Conservation (phyloP, 257 asterid species). For the Petunia axillaris region DNA sequence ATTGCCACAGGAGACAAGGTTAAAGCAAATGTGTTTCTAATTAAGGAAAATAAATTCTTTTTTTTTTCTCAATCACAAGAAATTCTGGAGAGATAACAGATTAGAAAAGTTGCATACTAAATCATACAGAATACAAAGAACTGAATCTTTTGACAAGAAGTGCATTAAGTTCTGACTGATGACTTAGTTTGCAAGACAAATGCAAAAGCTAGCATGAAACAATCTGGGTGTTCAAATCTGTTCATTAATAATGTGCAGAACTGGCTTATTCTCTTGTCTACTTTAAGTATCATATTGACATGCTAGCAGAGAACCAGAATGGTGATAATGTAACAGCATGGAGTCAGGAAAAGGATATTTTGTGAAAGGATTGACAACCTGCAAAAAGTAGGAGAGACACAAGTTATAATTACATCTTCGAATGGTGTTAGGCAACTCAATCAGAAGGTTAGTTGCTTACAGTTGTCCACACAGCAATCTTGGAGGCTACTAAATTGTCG, state of each 20-base stretch:
- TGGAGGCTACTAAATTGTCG: conserved; percentile 66
- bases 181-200: background rate
- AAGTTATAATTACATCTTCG: conserved; percentile 34
- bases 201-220: conserved; percentile 16
- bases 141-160: conserved; percentile 8
- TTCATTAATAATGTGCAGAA: background rate
- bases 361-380: conserved; percentile 97
- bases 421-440: conserved; percentile 9
- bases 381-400: conserved; percentile 38
- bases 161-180: conserved; percentile 1
- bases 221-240: background rate
- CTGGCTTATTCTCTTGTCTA: background rate
- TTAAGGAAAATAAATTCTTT: conserved; percentile 43
- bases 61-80: background rate
- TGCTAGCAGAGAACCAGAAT: background rate
- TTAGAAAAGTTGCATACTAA: background rate
- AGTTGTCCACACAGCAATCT: conserved; percentile 97
- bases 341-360: conserved; percentile 74
- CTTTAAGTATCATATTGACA: background rate
- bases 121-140: background rate
- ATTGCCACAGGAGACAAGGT: conserved; percentile 79
- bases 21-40: conserved; percentile 59
- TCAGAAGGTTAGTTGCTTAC: conserved; percentile 44
- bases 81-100: conserved; percentile 16
- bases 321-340: background rate